These are phyloP conservation scores for Biscutella auriculata DNA, from an alignment of 441 rosid species.

Conservation along the genomic window DNA sequence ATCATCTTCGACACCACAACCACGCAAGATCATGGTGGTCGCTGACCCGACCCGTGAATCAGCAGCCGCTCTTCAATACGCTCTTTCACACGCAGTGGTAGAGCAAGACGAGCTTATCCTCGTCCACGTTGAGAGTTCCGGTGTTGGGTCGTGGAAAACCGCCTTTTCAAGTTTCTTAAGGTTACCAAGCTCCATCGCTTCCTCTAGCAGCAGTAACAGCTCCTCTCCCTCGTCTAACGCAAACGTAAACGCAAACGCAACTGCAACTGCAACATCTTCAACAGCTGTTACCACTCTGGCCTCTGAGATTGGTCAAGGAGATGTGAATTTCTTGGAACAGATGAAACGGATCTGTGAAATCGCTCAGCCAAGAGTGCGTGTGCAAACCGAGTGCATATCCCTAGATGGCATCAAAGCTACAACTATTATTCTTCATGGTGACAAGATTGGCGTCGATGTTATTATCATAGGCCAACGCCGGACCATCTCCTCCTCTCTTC, in stretches of 20 bases:
- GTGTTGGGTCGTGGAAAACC: conserved; percentile 39
- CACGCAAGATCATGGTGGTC: conserved; percentile 30
- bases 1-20: conserved; percentile 16
- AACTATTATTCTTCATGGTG: conserved; percentile 39
- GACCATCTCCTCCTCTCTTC: conserved; percentile 50
- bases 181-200: conserved; percentile 21
- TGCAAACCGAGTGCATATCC: conserved; percentile 25
- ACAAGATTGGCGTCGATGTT: conserved; percentile 37
- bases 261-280: not conserved
- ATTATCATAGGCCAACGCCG: conserved; percentile 66
- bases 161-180: conserved; percentile 45
- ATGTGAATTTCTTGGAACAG: conserved; percentile 55
- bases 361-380: conserved; percentile 46
- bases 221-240: not conserved
- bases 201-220: not conserved
- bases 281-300: not conserved
- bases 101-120: conserved; percentile 35
- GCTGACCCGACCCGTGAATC: conserved; percentile 35
- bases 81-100: conserved; percentile 30
- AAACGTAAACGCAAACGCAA: not conserved
- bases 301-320: conserved; percentile 26
- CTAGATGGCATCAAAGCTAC: conserved; percentile 46
- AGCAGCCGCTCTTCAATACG: conserved; percentile 32
- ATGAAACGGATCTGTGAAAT: conserved; percentile 50
- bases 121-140: conserved; percentile 28